These are phyloP conservation scores for Talaromyces rugulosus DNA, from an alignment of 2,329 filamentous ascomycete species.

Conservation along the genomic window DNA sequence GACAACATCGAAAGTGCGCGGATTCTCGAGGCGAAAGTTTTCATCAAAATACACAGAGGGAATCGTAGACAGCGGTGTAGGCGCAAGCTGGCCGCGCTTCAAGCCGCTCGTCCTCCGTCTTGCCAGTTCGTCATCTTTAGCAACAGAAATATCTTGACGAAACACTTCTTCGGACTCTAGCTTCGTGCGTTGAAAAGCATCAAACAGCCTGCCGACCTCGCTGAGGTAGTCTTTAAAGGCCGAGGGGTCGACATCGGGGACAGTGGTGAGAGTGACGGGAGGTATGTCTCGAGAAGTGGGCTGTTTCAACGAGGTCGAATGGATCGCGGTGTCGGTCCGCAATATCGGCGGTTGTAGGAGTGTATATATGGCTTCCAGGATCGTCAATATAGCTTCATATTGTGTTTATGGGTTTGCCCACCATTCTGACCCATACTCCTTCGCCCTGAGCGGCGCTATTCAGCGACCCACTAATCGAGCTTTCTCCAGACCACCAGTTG, in stretches of 20 bases:
- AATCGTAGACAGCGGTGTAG: constrained; percentile 85
- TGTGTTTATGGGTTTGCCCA: constrained; percentile 31
- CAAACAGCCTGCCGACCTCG: constrained; percentile 81
- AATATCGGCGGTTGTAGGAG: constrained; percentile 85
- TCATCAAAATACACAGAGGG: constrained; percentile 92
- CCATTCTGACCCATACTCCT: constrained; percentile 66
- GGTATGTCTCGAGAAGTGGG: constrained; percentile 91
- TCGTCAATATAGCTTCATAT: constrained; percentile 5
- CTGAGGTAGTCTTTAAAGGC: constrained; percentile 80
- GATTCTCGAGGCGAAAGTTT: constrained; percentile 91
- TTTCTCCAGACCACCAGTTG: not conserved
- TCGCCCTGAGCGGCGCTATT: not conserved
- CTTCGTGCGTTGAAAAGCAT: constrained; percentile 79
- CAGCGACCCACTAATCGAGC: not conserved
- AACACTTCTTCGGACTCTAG: constrained; percentile 63
- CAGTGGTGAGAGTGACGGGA: constrained; percentile 84
- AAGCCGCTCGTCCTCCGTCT: constrained; percentile 43
- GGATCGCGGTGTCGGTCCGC: constrained; percentile 68
- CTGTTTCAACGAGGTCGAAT: constrained; percentile 70
- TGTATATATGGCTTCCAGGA: constrained; percentile 71
- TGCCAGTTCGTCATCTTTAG: constrained; percentile 48
- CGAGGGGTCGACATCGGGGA: constrained; percentile 71
- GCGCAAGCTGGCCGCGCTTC: constrained; percentile 46
- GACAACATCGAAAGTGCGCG: constrained; percentile 93
- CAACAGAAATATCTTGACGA: constrained; percentile 31